Conservation (phyloP, 2,329 filamentous ascomycete species). For the Neofusicoccum sp. region DNA sequence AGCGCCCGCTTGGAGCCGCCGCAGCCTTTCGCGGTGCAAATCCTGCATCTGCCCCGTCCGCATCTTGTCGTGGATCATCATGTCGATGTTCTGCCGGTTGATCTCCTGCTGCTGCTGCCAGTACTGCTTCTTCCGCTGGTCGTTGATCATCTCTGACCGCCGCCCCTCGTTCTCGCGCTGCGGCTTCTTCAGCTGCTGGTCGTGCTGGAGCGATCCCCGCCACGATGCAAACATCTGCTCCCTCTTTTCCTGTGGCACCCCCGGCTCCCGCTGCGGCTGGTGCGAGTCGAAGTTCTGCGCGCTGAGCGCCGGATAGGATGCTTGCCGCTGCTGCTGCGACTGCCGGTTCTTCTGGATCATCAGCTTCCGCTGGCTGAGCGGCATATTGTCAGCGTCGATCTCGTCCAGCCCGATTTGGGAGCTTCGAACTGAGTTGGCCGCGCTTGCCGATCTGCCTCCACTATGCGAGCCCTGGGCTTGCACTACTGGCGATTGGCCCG, state of each 20-base stretch:
- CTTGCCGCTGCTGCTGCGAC: constrained; percentile 6
- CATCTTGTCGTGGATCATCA: constrained; percentile 72
- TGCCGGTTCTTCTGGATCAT: constrained; percentile 10
- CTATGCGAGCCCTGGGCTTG: not conserved
- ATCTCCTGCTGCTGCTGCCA: constrained; percentile 58
- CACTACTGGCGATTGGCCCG: not conserved
- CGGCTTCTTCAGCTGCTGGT: constrained; percentile 25
- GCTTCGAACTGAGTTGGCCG: not conserved
- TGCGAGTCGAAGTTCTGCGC: constrained; percentile 37
- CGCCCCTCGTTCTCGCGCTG: constrained; percentile 35
- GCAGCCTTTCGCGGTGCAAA: constrained; percentile 74
- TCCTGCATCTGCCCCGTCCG: constrained; percentile 71
- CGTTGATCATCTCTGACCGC: constrained; percentile 53
- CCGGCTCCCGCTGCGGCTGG: constrained; percentile 32
- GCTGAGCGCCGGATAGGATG: not conserved
- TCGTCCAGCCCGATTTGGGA: constrained; percentile 48
- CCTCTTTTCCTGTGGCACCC: constrained; percentile 29
- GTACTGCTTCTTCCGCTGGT: constrained; percentile 62
- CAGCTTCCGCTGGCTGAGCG: constrained; percentile 44
- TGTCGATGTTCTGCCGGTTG: constrained; percentile 59
- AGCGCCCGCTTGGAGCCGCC: constrained; percentile 69
- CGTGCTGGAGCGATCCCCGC: constrained; percentile 33
- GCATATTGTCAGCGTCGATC: constrained; percentile 63
- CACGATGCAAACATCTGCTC: constrained; percentile 36
- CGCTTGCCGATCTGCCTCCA: not conserved